Base-by-base conservation (phyloP, 1,139 yeast species). In the Lodderomyces metapsilosis region DNA sequence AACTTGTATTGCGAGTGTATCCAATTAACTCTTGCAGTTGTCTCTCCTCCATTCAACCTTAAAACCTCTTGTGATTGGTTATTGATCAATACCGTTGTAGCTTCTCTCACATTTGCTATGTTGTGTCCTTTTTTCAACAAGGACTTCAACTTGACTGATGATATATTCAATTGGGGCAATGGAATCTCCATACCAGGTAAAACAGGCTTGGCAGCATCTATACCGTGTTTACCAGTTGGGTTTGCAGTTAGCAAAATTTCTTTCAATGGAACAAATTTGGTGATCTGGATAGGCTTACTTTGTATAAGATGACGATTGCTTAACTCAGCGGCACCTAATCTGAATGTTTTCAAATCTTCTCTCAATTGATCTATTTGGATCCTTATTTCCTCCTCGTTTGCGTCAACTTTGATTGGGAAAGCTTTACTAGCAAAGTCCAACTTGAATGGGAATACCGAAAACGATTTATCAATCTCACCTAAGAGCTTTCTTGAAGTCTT, bases 361-460 rank as follows among this genome's bases (percentile, higher is more conserved):
- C 71, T 71, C 46, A 84, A 68, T 28, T 54, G 47, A 11, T 53
- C 64, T 56, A 62, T 66, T 57, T 64, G 76, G 30, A 64, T 66
- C 13, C 60, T 60, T 28, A 64, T 57, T 31, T 64, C 65, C 27
- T 64, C 59, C 38, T 66, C 63, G 35, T 64, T 58, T 9, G 41
- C 18, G 36, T 48, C 50, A 28, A 66, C 53, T 39, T 73, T 62
- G 37, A 81, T 63, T 51, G 91, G 88, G 75, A 83, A 82, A 36
- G 64, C 56, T 18, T 72, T 69, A 12, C 85, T 73, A 40, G 84
- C 66, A 60, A 84, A 82, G 39, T 85, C 69, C 49, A 91, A 72
- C 65, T 89, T 91, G 74, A 92, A 88, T 43, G 98, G 98, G 64
- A 78, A 92, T 32, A 92, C 98, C 17, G 96, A 87, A 55, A 83